Evolutionary conservation across 352 stramenopile genomes (phyloP), one percentile per base, ranked within the genome.

Genomic region (Pythium coloratum): DNA sequence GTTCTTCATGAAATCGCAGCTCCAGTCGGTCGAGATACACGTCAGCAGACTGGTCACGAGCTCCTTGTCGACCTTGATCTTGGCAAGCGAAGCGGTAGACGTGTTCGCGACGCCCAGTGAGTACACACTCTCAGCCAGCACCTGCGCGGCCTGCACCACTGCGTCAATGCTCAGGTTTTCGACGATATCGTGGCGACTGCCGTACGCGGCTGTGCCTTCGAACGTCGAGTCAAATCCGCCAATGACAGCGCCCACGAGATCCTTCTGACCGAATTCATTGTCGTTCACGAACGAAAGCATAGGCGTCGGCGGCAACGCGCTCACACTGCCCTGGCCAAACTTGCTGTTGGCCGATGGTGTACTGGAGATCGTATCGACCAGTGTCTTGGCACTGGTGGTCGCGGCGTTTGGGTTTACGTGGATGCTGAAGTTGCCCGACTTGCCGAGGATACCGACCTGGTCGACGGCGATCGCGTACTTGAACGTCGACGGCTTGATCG

Each of bases 271-370:
- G 51, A 76, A 95, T 64, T 93, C 84, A 1, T 68, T 70, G 20
- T 78, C 78, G 62, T 95, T 93, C 51, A 93, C 76, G 40, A 95
- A 95, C 40, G 86, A 89, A 2, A 80, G 59, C 59, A 95, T 62
- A 8, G 86, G 81, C 9, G 81, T 86, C 6, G 86, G 86, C 6
- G 86, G 86, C 20, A 95, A 64, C 12, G 81, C 67, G 6, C 67
- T 82, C 14, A 61, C 80, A 16, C 51, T 62, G 6, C 82, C 78
- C 6, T 75, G 66, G 5, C 30, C 55, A 28, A 91, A 72, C 38
- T 64, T 70, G 33, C 67, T 73, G 13, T 62, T 71, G 44, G 74
- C 74, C 16, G 84, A 92, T 3, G 84, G 84, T 1, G 73, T 69
- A 3, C 67, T 82, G 26, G 80, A 28, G 55, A 92, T 75, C 14